Conservation (phyloP, 257 asterid species). For the Ajuga chamaepitys region DNA sequence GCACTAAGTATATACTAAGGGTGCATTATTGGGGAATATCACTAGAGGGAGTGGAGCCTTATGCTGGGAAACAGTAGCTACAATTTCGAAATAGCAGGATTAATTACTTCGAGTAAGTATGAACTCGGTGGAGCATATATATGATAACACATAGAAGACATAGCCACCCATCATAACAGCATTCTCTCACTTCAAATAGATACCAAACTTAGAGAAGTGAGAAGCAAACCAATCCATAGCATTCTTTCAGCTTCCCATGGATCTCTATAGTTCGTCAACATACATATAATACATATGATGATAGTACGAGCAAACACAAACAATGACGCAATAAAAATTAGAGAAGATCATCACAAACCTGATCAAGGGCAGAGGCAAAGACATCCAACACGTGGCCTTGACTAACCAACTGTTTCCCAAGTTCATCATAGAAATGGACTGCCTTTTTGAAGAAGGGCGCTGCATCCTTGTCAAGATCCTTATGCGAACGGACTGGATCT, state of each 20-base stretch:
- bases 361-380: constrained; percentile 98
- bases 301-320: constrained; percentile 3
- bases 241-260: neutral
- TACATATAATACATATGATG: neutral
- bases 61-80: neutral
- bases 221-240: neutral
- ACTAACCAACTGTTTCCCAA: constrained; percentile 76
- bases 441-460: constrained; percentile 85
- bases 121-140: neutral
- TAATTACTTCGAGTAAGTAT: neutral
- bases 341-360: constrained; percentile 41
- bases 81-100: neutral
- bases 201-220: neutral
- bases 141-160: neutral
- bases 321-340: neutral
- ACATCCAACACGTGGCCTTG: constrained; percentile 95
- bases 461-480: constrained; percentile 96
- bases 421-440: constrained; percentile 76
- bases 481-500: constrained; percentile 97
- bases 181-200: neutral
- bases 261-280: constrained; percentile 11
- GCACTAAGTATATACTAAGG: neutral
- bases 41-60: neutral
- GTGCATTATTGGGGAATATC: neutral
- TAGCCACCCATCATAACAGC: neutral